Evolutionary conservation across 2,329 filamentous ascomycete species (phyloP).

Genomic region (Chaetomium strumarium): DNA sequence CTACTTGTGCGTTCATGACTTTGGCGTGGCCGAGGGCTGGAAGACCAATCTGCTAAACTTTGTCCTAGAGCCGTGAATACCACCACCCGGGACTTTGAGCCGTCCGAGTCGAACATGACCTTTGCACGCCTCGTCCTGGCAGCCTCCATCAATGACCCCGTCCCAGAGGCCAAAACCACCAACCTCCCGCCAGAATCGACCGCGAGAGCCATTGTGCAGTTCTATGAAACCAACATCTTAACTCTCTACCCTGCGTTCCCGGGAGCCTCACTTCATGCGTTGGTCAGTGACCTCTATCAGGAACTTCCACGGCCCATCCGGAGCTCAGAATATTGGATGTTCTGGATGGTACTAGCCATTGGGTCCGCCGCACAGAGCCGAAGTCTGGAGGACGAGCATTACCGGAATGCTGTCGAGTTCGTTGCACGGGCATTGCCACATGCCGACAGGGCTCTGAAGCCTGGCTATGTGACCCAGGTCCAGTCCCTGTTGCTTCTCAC

Average conservation of each 20-base stretch:
- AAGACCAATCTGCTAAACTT: conserved; percentile 13
- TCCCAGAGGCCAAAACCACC: conserved; percentile 57
- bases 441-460: conserved; percentile 76
- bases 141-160: conserved; percentile 67
- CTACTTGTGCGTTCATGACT: conserved; percentile 61
- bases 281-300: conserved; percentile 77
- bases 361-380: conserved; percentile 69
- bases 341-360: conserved; percentile 86
- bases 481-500: conserved; percentile 82
- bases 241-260: conserved; percentile 76
- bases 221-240: conserved; percentile 80
- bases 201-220: conserved; percentile 65
- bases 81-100: conserved; percentile 88
- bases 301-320: conserved; percentile 56
- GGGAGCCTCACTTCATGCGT: conserved; percentile 69
- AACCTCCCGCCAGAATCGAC: conserved; percentile 66
- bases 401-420: conserved; percentile 50
- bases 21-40: not conserved
- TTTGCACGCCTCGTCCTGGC: conserved; percentile 84
- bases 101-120: conserved; percentile 81
- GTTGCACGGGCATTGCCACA: conserved; percentile 63
- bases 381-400: conserved; percentile 59
- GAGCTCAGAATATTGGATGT: conserved; percentile 73
- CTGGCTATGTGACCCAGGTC: conserved; percentile 78
- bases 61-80: conserved; percentile 71